Conservation (phyloP, 495 filamentous ascomycete species). For the Sabuloglossum arenarium region DNA sequence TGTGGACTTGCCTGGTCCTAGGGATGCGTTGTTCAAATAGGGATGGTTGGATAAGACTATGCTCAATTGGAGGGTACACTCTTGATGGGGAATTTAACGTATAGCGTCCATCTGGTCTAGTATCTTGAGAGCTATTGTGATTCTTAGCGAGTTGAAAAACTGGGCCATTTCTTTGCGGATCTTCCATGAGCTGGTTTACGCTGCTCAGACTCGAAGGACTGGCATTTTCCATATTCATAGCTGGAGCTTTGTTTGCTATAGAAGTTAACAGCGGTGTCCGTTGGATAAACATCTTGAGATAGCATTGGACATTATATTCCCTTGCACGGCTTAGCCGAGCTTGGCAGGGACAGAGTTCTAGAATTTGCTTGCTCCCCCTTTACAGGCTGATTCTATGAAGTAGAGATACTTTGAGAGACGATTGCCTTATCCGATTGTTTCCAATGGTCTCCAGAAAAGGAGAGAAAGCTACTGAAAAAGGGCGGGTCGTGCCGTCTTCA, state of each 20-base stretch:
- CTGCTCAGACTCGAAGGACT: neutral
- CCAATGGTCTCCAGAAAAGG: neutral
- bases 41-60: neutral
- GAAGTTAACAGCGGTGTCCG: too few relatives aligned
- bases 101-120: neutral
- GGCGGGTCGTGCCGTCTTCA: neutral
- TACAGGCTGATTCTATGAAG: too few relatives aligned
- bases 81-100: neutral
- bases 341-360: too few relatives aligned
- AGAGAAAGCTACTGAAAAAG: neutral
- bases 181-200: too few relatives aligned
- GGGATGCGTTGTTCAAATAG: neutral
- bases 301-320: too few relatives aligned
- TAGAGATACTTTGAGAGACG: too few relatives aligned
- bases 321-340: too few relatives aligned
- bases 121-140: neutral
- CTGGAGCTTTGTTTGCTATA: too few relatives aligned
- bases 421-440: neutral
- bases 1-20: neutral
- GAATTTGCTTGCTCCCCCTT: too few relatives aligned
- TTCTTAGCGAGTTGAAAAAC: neutral
- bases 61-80: neutral
- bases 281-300: too few relatives aligned
- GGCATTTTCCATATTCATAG: neutral
- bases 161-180: neutral